Conservation (phyloP, 805 yeast species). For the Metschnikowia anglica region DNA sequence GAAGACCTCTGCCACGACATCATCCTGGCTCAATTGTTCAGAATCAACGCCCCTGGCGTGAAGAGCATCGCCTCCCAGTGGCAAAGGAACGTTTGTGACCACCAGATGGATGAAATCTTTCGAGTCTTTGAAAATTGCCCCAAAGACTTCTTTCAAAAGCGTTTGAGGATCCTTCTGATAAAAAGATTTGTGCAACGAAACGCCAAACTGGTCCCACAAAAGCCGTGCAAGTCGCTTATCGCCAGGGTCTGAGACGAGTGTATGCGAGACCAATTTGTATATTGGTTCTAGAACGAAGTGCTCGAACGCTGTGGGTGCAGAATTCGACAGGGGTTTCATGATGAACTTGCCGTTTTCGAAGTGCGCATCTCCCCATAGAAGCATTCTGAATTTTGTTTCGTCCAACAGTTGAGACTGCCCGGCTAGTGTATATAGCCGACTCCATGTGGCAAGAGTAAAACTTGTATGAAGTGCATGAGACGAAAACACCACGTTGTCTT, state of each 20-base stretch:
- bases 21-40: slow-evolving; percentile 31
- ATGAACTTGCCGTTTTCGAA: slow-evolving; percentile 52
- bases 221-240: slow-evolving; percentile 36
- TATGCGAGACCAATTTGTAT: slow-evolving; percentile 67
- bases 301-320: slow-evolving; percentile 49
- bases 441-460: slow-evolving; percentile 69
- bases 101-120: slow-evolving; percentile 56
- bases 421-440: slow-evolving; percentile 39
- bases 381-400: slow-evolving; percentile 43
- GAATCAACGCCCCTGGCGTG: slow-evolving; percentile 12
- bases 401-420: slow-evolving; percentile 13
- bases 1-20: slow-evolving; percentile 31
- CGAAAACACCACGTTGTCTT: slow-evolving; percentile 71
- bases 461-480: slow-evolving; percentile 61
- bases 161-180: slow-evolving; percentile 57
- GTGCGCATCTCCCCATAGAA: slow-evolving; percentile 78
- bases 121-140: slow-evolving; percentile 50
- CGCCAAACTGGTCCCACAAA: slow-evolving; percentile 50
- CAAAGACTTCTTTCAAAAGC: slow-evolving; percentile 54
- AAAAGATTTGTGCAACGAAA: slow-evolving; percentile 39
- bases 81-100: slow-evolving; percentile 22
- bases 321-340: slow-evolving; percentile 19
- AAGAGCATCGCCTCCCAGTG: background rate
- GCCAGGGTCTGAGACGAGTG: slow-evolving; percentile 52
- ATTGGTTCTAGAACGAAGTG: slow-evolving; percentile 73